These are phyloP conservation scores for Penicillium sclerotigenum DNA, from an alignment of 2,329 filamentous ascomycete genomes.

Conservation along the genomic window DNA sequence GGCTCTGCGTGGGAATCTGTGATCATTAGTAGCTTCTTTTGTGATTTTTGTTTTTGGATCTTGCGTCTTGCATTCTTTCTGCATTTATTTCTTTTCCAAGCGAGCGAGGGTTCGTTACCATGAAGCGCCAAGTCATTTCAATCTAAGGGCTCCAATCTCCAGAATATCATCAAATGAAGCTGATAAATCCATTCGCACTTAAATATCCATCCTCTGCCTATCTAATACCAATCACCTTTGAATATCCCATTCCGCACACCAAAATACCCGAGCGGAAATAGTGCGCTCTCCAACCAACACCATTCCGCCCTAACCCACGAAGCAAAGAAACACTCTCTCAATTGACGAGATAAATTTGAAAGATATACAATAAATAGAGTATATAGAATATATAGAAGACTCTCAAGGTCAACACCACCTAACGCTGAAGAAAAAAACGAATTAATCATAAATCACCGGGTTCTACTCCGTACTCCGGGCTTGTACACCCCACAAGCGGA, in stretches of 20 bases:
- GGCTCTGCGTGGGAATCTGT: conserved; percentile 75
- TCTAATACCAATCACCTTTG: background rate
- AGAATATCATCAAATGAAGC: background rate
- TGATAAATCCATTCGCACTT: background rate
- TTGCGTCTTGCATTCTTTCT: no score
- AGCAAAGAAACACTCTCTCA: background rate
- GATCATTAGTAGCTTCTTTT: background rate
- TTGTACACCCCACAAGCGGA: no score
- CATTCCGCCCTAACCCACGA: background rate
- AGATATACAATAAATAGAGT: background rate
- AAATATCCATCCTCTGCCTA: background rate
- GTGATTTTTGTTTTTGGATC: no score
- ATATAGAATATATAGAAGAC: background rate
- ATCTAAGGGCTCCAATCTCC: background rate
- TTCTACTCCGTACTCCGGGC: background rate
- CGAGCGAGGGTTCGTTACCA: no score
- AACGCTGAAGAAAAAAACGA: background rate
- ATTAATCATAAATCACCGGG: background rate
- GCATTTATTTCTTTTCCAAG: no score
- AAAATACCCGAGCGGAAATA: conserved; percentile 4
- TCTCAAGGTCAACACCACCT: background rate
- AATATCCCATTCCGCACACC: conserved; percentile 1
- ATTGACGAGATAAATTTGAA: background rate
- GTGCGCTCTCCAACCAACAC: background rate
- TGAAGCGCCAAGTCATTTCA: background rate